Evolutionary conservation across 805 yeast genomes (phyloP), one percentile per base, ranked within the genome.

Genomic region (Nakazawaea molendinolei): DNA sequence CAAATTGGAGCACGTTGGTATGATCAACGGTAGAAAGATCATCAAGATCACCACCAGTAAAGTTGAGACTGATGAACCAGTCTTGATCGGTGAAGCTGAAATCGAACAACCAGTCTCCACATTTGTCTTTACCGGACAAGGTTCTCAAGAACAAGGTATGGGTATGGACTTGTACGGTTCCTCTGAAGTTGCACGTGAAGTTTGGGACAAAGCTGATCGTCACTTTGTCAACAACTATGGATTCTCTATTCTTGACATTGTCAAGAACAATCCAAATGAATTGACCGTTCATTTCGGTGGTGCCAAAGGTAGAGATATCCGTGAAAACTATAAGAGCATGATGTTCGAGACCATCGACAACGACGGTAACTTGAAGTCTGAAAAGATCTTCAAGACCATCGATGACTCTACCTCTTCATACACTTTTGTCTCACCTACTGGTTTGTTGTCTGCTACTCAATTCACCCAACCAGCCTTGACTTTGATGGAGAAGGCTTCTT

Each of bases 81-180:
- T 92, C 15, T 71, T 92, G 51, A 60, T 72, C 36, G 99, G 97
- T 66, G 95, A 86, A 68, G 99, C 99, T 39, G 98, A 92, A 69
- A 89, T 94, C 53, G 97, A 92, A 52, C 99, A 92, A 68, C 98
- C 99, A 23, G 83, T 81, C 36, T 85, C 97, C 29, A 83, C 98
- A 15, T 92, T 85, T 60, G 95, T 92, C 40, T 92, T 94, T 68
- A 92, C 99, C 47, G 99, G 98, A 58, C 99, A 92, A 72, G 99
- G 99, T 62, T 90, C 98, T 43, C 99, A 92, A 67, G 98, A 94
- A 64, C 98, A 94, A 70, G 97, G 97, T 60, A 92, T 92, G 99
- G 98, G 99, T 73, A 92, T 92, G 99, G 98, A 92, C 62, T 74
- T 92, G 58, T 92, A 92, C 63, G 79, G 79, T 47, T 72, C 83